Base-by-base conservation (phyloP, 1,284 basidiomycete genomes). In the Puccinia novopanici region DNA sequence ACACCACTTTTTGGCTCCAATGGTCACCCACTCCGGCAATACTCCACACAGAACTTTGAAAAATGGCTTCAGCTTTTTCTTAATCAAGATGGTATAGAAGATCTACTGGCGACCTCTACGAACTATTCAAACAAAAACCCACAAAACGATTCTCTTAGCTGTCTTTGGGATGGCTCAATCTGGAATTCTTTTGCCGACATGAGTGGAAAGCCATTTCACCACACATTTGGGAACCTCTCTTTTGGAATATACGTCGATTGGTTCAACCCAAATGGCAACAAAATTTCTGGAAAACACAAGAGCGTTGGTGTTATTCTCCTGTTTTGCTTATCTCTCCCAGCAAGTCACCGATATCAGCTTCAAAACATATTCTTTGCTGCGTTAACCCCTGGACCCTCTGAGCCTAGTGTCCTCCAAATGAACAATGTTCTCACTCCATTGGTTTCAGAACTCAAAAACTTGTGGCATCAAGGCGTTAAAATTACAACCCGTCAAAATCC, bases 241-340 rank as follows among this genome's bases (percentile, higher is more conserved):
- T 77, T 77, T 68, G 75, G 75, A 68, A 67, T 77, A 0, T 77
- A 67, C 27, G 17, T 77, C 27, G 63, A 77, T 45, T 77, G 75
- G 75, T 77, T 77, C 50, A 77, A 77, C 27, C 75, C 75, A 17
- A 34, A 54, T 37, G 75, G 75, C 4, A 77, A 68, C 50, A 77
- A 77, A 22, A 55, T 55, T 15, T 68, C 63, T 0, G 63, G 75
- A 27, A 77, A 68, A 17, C 75, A 77, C 63, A 77, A 77, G 48
- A 67, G 45, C n/a, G 30, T 77, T 55, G 75, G 75, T 13, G 75
- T 77, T 4, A 77, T 68, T 15, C 54, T 77, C 37, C 30, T 68
- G 24, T 77, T 77, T 42, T 77, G 75, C 22, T 30, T 77, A 10
- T 77, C 75, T 5, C 19, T 77, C 24, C 75, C 75, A 37, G 61